phyloP scores from a whole-genome alignment of 768 basidiomycete genomes.

The Leucosporidium yakuticum region DNA sequence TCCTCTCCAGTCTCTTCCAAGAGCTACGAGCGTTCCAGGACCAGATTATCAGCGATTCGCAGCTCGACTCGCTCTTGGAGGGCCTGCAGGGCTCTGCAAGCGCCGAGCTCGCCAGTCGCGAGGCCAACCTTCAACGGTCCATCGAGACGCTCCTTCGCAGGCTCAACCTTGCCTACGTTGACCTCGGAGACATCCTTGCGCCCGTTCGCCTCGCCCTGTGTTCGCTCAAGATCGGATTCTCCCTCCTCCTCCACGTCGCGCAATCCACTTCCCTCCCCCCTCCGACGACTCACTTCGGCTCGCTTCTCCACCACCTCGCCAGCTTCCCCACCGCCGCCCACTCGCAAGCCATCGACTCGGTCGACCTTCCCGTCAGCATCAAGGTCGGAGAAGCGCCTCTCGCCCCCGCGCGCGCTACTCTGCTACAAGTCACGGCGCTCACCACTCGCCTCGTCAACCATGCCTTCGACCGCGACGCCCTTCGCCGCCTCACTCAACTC shows the following conservation, averaged over 20 bases:
- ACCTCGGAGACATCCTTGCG: slow-evolving; percentile 63
- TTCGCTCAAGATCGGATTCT: slow-evolving; percentile 64
- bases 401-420: slow-evolving; percentile 25
- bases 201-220: slow-evolving; percentile 64
- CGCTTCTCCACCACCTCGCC: slow-evolving; percentile 31
- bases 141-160: slow-evolving; percentile 71
- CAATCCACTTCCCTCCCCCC: background rate
- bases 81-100: slow-evolving; percentile 15
- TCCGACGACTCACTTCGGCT: slow-evolving; percentile 28
- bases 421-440: slow-evolving; percentile 38
- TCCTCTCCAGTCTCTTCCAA: slow-evolving; percentile 46
- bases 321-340: slow-evolving; percentile 34
- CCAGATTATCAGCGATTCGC: slow-evolving; percentile 53
- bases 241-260: slow-evolving; percentile 22
- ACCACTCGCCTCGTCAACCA: slow-evolving; percentile 46
- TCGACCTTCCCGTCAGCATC: slow-evolving; percentile 31
- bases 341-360: background rate
- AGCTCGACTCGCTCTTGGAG: slow-evolving; percentile 43
- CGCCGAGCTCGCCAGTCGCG: slow-evolving; percentile 12
- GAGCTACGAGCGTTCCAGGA: slow-evolving; percentile 63
- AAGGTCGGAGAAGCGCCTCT: slow-evolving; percentile 30
- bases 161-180: slow-evolving; percentile 59
- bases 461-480: slow-evolving; percentile 22
- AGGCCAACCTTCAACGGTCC: slow-evolving; percentile 63
- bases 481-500: slow-evolving; percentile 47